Conservation (phyloP, 1,139 yeast genomes). For the Yamadazyma epiphylla region DNA sequence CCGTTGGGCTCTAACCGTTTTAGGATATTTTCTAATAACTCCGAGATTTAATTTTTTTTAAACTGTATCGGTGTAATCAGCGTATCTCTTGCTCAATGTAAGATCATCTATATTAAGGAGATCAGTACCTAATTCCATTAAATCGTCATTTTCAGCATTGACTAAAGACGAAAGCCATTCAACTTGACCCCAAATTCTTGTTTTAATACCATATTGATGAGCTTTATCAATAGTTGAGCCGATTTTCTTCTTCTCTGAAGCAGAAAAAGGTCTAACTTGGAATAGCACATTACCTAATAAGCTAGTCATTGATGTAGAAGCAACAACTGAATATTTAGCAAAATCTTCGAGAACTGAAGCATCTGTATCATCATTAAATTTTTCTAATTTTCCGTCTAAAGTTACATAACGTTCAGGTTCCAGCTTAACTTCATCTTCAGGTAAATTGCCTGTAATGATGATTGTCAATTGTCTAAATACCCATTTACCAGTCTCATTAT, state of each 20-base stretch:
- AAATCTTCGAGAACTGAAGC: constrained; percentile 14
- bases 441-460: constrained; percentile 40
- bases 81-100: constrained; percentile 1
- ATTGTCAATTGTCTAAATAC: constrained; percentile 33
- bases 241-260: constrained; percentile 16
- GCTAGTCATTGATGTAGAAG: constrained; percentile 29
- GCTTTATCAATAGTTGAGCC: constrained; percentile 22
- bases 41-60: too few species aligned
- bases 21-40: too few species aligned
- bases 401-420: constrained; percentile 28
- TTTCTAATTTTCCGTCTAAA: constrained; percentile 34
- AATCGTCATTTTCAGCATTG: constrained; percentile 23
- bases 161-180: constrained; percentile 31
- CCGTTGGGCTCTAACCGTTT: too few species aligned
- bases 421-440: constrained; percentile 22
- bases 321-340: constrained; percentile 29
- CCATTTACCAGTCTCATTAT: constrained; percentile 17
- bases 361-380: constrained; percentile 12
- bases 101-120: constrained; percentile 37
- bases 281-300: constrained; percentile 20
- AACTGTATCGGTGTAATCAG: too few species aligned
- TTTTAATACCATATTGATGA: constrained; percentile 29
- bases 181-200: constrained; percentile 42
- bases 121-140: constrained; percentile 27
- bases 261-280: constrained; percentile 14